Evolutionary conservation across 2,329 filamentous ascomycete genomes (phyloP).

Genomic region (Fusarium tjaetaba): DNA sequence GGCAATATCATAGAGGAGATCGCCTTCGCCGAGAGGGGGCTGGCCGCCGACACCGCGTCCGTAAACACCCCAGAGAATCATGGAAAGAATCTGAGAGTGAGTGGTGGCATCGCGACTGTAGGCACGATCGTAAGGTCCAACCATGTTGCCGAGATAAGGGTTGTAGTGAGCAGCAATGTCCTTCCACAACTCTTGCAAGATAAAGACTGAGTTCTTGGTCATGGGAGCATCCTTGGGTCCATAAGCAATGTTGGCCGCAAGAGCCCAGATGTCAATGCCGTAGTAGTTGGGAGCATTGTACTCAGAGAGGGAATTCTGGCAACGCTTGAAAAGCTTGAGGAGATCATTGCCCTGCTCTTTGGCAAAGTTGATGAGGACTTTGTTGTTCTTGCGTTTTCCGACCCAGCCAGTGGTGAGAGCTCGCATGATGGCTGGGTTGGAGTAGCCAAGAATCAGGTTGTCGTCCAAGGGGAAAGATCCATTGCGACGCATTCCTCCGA

Average conservation of each 20-base stretch:
- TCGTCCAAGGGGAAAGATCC: neutral
- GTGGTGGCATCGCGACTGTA: constrained; percentile 40
- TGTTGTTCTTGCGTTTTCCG: constrained; percentile 51
- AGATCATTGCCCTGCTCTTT: constrained; percentile 46
- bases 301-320: neutral
- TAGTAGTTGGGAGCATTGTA: constrained; percentile 16
- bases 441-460: constrained; percentile 48
- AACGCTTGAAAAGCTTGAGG: constrained; percentile 44
- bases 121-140: constrained; percentile 36
- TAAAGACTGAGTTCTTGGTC: constrained; percentile 11
- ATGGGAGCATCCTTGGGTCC: constrained; percentile 12
- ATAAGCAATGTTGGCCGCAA: constrained; percentile 8
- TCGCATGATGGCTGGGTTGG: constrained; percentile 55
- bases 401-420: constrained; percentile 53
- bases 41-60: constrained; percentile 3
- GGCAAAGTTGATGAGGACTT: constrained; percentile 51
- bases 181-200: constrained; percentile 34
- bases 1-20: constrained; percentile 4
- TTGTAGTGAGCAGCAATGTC: constrained; percentile 36
- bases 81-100: constrained; percentile 14
- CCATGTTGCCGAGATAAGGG: constrained; percentile 37
- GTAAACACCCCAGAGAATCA: constrained; percentile 13
- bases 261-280: constrained; percentile 15
- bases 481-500: constrained; percentile 17
- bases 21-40: neutral